Base-by-base conservation (phyloP, 495 filamentous ascomycete species). In the Penicillium salamii region DNA sequence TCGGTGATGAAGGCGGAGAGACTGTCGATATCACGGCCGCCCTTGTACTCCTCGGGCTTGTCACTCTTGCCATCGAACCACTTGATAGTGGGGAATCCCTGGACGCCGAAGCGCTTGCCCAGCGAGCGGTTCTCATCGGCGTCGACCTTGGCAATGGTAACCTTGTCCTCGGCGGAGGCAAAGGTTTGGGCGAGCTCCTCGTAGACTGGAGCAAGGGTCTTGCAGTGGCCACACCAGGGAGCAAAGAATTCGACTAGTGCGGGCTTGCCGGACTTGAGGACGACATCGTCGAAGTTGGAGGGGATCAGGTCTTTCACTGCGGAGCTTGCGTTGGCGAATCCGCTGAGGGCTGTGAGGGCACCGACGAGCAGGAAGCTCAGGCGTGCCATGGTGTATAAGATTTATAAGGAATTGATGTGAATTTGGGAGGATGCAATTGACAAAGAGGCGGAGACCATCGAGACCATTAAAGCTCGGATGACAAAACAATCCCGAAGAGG, bases 151-250 rank as follows among this genome's bases (percentile, higher is more conserved):
- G 83, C 93, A 61, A 98, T 89, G 61, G 80, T 82, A 23, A 98
- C 83, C 64, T 92, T 90, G 69, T 95, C 85, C 55, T 85, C 81
- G 54, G 84, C 81, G 53, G 78, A 83, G 32, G 83, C 82, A 65
- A 88, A 91, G 42, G 72, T 73, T 28, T 78, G 67, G 42, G 83
- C 92, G n/a, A 98, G 83, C 69, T 98, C 88, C 68, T 98, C 93
- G 68, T 93, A 98, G 45, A 93, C 75, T 33, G 93, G 93, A 17
- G 91, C 95, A 8, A 98, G 87, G 52, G 72, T 96, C 78, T 97
- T 97, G 88, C 93, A 98, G 80, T 98, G 90, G 38, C 95, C 95
- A 69, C 95, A 98, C 93, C 93, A 98, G 49, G 93, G 93, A 39
- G 93, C 93, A 69, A 97, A 98, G 80, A 98, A 98, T 67, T 98